phyloP scores from a whole-genome alignment of 179 eudicot species.

The Beta macrorhiza region DNA sequence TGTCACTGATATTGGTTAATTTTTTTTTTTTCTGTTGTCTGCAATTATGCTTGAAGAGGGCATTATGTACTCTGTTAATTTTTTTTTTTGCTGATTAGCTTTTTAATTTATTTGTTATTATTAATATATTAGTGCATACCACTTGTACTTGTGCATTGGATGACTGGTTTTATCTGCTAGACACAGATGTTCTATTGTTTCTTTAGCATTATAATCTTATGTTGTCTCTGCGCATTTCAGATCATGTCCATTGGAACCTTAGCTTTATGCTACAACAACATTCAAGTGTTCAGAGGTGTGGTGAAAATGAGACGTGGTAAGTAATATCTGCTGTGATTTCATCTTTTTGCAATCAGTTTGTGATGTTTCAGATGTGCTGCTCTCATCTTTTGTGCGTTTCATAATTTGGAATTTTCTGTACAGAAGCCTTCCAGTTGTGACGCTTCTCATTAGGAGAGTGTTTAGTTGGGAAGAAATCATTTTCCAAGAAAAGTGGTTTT shows the following conservation, averaged over 20 bases:
- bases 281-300: conserved; percentile 85
- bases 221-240: conserved; percentile 32
- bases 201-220: conserved; percentile 9
- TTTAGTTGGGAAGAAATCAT: no score
- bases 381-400: neutral
- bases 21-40: neutral
- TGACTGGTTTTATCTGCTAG: neutral
- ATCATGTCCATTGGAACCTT: conserved; percentile 93
- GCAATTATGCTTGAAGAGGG: neutral
- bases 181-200: neutral
- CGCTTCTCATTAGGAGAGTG: neutral
- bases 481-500: no score
- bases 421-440: neutral
- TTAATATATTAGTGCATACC: neutral
- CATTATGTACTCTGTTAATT: neutral
- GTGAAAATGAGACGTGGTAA: conserved; percentile 95
- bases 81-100: neutral
- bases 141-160: neutral
- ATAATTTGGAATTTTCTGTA: neutral
- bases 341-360: neutral
- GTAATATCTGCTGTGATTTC: conserved; percentile 17
- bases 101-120: neutral
- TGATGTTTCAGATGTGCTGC: conserved; percentile 1
- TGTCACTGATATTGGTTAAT: neutral
- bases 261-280: conserved; percentile 82